These are phyloP conservation scores for Suhomyces sp. DNA, from an alignment of 805 yeast species.

Conservation along the genomic window DNA sequence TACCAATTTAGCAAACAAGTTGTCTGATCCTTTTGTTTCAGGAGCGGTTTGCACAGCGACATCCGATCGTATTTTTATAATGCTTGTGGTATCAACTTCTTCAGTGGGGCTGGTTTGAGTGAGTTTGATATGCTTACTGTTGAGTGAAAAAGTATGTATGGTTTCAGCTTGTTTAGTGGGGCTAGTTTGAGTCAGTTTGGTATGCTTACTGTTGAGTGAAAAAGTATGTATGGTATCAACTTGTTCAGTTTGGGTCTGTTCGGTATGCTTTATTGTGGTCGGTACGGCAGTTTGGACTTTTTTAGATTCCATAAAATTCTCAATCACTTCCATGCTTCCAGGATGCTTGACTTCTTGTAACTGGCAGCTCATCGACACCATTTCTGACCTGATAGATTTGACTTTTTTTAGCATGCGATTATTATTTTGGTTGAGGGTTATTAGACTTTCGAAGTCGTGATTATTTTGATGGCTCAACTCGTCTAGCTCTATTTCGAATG, in stretches of 20 bases:
- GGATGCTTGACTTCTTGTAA: constrained; percentile 6
- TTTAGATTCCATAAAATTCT: background rate
- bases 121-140: background rate
- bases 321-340: background rate
- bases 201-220: background rate
- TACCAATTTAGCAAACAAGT: background rate
- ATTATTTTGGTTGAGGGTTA: constrained; percentile 4
- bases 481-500: constrained; percentile 7
- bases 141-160: no score
- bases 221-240: background rate
- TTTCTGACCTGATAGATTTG: constrained; percentile 8
- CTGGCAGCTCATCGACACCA: constrained; percentile 8
- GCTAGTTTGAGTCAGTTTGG: background rate
- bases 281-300: background rate
- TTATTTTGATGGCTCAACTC: constrained; percentile 9
- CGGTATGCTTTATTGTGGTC: background rate
- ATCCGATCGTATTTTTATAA: background rate
- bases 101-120: background rate
- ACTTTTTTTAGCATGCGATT: constrained; percentile 6
- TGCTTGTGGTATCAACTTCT: background rate
- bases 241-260: background rate
- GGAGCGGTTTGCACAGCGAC: background rate
- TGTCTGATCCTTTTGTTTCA: background rate
- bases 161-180: background rate
- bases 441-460: constrained; percentile 9